phyloP scores from a whole-genome alignment of 192 early-diverging fungal genomes.

The Podila minutissima region DNA sequence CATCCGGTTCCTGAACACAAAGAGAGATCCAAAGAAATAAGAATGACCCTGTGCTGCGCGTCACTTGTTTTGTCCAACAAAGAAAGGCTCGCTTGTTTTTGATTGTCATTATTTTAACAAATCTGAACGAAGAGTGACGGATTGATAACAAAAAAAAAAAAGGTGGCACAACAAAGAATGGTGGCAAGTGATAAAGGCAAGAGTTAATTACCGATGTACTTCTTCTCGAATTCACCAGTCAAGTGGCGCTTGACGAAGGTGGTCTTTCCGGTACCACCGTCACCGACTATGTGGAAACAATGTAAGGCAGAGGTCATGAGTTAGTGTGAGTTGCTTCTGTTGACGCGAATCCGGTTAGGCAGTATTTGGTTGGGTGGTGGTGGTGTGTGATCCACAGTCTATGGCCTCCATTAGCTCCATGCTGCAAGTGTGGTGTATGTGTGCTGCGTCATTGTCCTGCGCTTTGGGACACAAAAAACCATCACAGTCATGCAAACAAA shows the following conservation, averaged over 20 bases:
- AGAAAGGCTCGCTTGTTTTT: neutral
- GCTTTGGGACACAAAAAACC: too few species aligned
- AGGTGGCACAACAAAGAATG: slow-evolving; percentile 2
- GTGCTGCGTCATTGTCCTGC: too few species aligned
- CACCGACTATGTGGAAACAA: slow-evolving; percentile 74
- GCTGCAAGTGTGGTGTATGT: too few species aligned
- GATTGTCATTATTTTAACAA: neutral
- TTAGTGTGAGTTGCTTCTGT: slow-evolving; percentile 1
- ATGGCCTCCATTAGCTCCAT: too few species aligned
- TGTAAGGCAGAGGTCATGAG: slow-evolving; percentile 3
- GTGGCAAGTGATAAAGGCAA: slow-evolving; percentile 3
- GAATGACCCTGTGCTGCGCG: too few species aligned
- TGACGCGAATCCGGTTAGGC: neutral
- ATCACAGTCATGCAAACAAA: too few species aligned
- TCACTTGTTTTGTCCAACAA: neutral
- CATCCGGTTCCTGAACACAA: too few species aligned
- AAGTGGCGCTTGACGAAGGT: slow-evolving; percentile 99
- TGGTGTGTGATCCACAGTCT: too few species aligned
- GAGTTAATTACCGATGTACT: slow-evolving; percentile 89
- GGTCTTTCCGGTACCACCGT: slow-evolving; percentile 99
- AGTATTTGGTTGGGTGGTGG: neutral
- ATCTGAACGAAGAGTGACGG: neutral
- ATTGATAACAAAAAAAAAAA: slow-evolving; percentile 7
- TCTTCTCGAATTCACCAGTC: slow-evolving; percentile 99
- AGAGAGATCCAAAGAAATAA: too few species aligned